phyloP scores from a whole-genome alignment of 805 yeast genomes.

The Yamadazyma phyllophila region DNA sequence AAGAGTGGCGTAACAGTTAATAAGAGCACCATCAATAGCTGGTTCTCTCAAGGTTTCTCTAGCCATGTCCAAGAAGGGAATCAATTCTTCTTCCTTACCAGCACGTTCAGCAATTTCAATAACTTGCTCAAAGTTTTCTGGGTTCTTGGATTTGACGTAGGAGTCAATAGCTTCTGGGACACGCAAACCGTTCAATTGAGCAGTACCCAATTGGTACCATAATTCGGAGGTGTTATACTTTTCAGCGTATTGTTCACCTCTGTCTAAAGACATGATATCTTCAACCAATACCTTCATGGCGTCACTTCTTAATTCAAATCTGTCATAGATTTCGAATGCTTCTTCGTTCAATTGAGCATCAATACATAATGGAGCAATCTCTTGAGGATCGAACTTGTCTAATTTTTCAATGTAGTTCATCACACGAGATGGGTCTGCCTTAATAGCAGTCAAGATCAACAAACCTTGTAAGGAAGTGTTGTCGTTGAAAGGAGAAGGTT shows the following conservation, averaged over 20 bases:
- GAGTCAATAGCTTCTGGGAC: constrained; percentile 89
- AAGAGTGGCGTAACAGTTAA: constrained; percentile 80
- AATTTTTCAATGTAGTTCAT: constrained; percentile 80
- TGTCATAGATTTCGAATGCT: constrained; percentile 89
- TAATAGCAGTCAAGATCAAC: constrained; percentile 89
- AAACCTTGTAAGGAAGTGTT: constrained; percentile 94
- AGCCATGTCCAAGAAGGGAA: constrained; percentile 86
- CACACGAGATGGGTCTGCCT: constrained; percentile 89
- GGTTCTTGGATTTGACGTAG: constrained; percentile 88
- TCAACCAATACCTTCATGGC: constrained; percentile 92
- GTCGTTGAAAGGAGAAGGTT: constrained; percentile 95
- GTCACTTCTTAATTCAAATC: constrained; percentile 68
- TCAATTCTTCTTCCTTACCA: constrained; percentile 91
- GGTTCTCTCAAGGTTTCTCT: constrained; percentile 90
- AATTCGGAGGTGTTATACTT: constrained; percentile 79
- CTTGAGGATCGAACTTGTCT: constrained; percentile 88
- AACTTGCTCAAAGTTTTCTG: constrained; percentile 84
- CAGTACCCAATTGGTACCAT: constrained; percentile 95
- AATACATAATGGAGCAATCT: constrained; percentile 88
- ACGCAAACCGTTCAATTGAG: constrained; percentile 91
- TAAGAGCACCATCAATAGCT: constrained; percentile 85
- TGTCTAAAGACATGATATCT: constrained; percentile 88
- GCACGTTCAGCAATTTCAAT: constrained; percentile 94
- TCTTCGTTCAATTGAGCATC: constrained; percentile 89
- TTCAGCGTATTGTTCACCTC: constrained; percentile 92